Percentiles rank a stretch among this genome's conserved stretches.
These are phyloP conservation scores for Metarhizium album DNA, from an alignment of 2,329 filamentous ascomycete species.

Conservation along the genomic window DNA sequence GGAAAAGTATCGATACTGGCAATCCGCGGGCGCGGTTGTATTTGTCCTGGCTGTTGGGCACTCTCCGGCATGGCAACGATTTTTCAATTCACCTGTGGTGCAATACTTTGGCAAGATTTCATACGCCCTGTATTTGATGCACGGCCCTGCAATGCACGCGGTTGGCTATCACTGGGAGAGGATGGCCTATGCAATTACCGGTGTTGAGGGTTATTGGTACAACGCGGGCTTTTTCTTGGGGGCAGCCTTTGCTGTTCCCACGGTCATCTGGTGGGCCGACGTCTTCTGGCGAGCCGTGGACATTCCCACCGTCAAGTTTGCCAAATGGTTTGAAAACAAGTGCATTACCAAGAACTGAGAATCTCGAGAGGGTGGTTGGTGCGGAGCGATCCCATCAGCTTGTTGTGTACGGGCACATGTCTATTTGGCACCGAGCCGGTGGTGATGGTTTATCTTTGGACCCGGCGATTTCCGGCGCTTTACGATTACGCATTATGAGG, in stretches of 20 bases:
- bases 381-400: neutral
- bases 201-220: slow-evolving; percentile 34
- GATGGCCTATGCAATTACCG: slow-evolving; percentile 36
- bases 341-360: slow-evolving; percentile 22
- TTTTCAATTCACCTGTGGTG: slow-evolving; percentile 38
- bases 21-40: slow-evolving; percentile 40
- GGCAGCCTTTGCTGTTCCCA: slow-evolving; percentile 35
- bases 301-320: slow-evolving; percentile 43
- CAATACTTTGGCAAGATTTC: slow-evolving; percentile 52
- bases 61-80: slow-evolving; percentile 33
- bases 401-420: neutral
- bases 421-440: neutral
- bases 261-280: slow-evolving; percentile 43
- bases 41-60: slow-evolving; percentile 40
- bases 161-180: slow-evolving; percentile 41
- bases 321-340: slow-evolving; percentile 42
- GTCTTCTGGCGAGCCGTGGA: slow-evolving; percentile 47
- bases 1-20: slow-evolving; percentile 45
- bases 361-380: neutral
- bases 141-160: slow-evolving; percentile 44
- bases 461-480: neutral
- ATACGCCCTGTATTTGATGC: slow-evolving; percentile 51
- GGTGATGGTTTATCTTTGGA: neutral
- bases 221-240: slow-evolving; percentile 36
- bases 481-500: neutral